phyloP scores from a whole-genome alignment of 1,284 basidiomycete genomes.

The Agroathelia rolfsii region DNA sequence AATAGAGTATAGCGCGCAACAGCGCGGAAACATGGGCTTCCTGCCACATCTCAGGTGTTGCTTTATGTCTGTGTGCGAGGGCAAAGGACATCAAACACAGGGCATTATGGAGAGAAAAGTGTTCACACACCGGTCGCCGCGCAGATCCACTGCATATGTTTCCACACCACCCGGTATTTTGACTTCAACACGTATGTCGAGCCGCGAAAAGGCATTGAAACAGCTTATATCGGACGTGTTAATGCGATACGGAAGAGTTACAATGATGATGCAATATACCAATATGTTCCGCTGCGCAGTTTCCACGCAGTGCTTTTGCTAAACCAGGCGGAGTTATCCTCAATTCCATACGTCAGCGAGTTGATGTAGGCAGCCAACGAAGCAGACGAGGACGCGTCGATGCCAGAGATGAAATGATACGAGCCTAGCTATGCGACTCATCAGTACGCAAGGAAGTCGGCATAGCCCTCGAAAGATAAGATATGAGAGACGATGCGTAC shows the following conservation, averaged over 20 bases:
- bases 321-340: conserved; percentile 90
- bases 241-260: conserved; percentile 1
- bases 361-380: conserved; percentile 98
- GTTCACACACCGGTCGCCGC: conserved; percentile 75
- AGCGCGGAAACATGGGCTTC: conserved; percentile 95
- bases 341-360: conserved; percentile 90
- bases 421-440: conserved; percentile 61
- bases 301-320: conserved; percentile 84
- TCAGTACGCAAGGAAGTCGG: conserved; percentile 8
- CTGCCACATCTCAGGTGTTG: conserved; percentile 90
- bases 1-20: conserved; percentile 86
- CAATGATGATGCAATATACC: conserved; percentile 40
- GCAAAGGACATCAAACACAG: conserved; percentile 1
- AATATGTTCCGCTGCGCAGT: conserved; percentile 90
- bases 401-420: conserved; percentile 87
- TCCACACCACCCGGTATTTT: conserved; percentile 97
- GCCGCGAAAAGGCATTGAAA: conserved; percentile 96
- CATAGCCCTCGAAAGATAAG: conserved; percentile 4
- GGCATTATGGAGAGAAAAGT: not conserved
- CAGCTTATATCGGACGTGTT: conserved; percentile 50
- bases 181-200: conserved; percentile 95
- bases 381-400: conserved; percentile 95
- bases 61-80: conserved; percentile 63
- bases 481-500: conserved; percentile 37
- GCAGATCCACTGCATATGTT: conserved; percentile 88